These are phyloP conservation scores for Aspergillus tanneri DNA, from an alignment of 2,329 filamentous ascomycete species.

Conservation along the genomic window DNA sequence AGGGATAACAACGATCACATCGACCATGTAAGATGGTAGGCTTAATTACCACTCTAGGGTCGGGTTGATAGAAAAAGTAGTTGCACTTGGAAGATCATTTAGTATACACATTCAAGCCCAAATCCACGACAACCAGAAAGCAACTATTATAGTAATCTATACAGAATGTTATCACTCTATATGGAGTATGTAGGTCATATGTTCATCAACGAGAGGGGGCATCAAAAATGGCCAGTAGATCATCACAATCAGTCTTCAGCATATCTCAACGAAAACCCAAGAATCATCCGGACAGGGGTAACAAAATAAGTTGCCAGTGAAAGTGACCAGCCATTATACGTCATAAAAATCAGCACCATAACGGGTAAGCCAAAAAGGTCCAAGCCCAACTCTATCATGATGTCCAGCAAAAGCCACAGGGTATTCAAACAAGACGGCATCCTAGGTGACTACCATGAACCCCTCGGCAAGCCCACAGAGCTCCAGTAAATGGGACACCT, in stretches of 20 bases:
- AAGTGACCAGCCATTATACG: slow-evolving; percentile 1
- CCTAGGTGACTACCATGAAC: slow-evolving; percentile 12
- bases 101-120: slow-evolving; percentile 4
- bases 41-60: too few species aligned
- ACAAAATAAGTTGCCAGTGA: background rate
- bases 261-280: slow-evolving; percentile 4
- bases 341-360: slow-evolving; percentile 6
- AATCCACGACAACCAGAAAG: slow-evolving; percentile 8
- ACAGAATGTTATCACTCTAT: slow-evolving; percentile 17
- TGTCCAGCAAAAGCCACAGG: slow-evolving; percentile 14
- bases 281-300: slow-evolving; percentile 8
- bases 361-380: slow-evolving; percentile 3
- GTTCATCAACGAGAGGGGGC: slow-evolving; percentile 19
- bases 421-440: slow-evolving; percentile 21
- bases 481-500: slow-evolving; percentile 1
- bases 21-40: too few species aligned
- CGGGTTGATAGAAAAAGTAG: too few species aligned
- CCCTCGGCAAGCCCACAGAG: slow-evolving; percentile 4
- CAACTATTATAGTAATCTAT: slow-evolving; percentile 4
- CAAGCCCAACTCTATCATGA: slow-evolving; percentile 12
- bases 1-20: background rate
- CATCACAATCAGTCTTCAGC: slow-evolving; percentile 9
- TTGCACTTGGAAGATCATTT: background rate
- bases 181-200: slow-evolving; percentile 19
- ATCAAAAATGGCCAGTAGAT: slow-evolving; percentile 13